Conservation (phyloP, 331 rosid species). For the Erythrophleum ivorense region DNA sequence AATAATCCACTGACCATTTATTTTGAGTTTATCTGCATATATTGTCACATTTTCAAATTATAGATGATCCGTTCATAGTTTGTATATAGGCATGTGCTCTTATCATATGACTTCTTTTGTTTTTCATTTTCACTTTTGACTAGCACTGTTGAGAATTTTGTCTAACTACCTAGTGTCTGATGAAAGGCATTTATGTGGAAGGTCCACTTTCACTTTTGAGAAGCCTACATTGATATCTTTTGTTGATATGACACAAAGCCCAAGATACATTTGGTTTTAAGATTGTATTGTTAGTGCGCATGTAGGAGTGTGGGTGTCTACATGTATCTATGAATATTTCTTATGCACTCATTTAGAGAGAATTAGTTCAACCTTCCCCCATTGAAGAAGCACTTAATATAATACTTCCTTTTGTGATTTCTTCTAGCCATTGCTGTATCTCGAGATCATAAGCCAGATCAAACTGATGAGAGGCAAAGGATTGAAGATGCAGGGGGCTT, state of each 20-base stretch:
- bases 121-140: neutral
- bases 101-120: neutral
- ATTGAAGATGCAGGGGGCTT: slow-evolving; percentile 97
- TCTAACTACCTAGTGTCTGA: slow-evolving; percentile 3
- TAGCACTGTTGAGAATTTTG: neutral
- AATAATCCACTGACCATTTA: slow-evolving; percentile 15
- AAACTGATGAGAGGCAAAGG: slow-evolving; percentile 94
- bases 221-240: slow-evolving; percentile 8
- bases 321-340: slow-evolving; percentile 48
- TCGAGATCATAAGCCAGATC: slow-evolving; percentile 98
- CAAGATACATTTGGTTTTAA: slow-evolving; percentile 5
- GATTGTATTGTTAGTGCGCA: neutral
- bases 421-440: slow-evolving; percentile 93
- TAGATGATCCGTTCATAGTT: neutral
- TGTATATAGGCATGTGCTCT: neutral
- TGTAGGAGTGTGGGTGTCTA: neutral
- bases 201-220: neutral
- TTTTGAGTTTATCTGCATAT: slow-evolving; percentile 11
- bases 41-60: neutral
- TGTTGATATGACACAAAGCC: neutral
- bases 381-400: slow-evolving; percentile 23
- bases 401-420: slow-evolving; percentile 36
- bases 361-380: slow-evolving; percentile 38
- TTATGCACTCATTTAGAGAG: slow-evolving; percentile 35
- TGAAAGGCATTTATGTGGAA: slow-evolving; percentile 8